A percentile compares a stretch with the other conserved stretches of the same genome.
Evolutionary conservation across 2,329 filamentous ascomycete genomes (phyloP).

Genomic region (Aspergillus flavus): DNA sequence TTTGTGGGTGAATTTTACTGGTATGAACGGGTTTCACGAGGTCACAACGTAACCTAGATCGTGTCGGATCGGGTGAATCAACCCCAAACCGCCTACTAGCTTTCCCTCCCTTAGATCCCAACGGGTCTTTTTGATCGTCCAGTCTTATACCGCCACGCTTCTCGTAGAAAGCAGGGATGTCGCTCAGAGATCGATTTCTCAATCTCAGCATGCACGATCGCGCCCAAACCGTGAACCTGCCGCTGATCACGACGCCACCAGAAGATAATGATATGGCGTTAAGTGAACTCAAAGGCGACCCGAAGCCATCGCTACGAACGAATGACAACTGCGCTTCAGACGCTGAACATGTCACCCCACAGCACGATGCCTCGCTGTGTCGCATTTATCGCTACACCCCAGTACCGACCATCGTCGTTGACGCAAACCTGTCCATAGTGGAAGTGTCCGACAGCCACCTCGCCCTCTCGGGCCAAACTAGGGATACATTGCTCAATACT

Average conservation of each 20-base stretch:
- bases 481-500: constrained; percentile 39
- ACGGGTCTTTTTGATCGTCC: not conserved
- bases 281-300: constrained; percentile 1
- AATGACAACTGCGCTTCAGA: not conserved
- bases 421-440: constrained; percentile 39
- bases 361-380: constrained; percentile 16
- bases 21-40: not conserved
- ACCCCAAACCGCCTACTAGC: not conserved
- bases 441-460: constrained; percentile 50
- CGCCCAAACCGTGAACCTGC: constrained; percentile 18
- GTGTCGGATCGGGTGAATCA: not conserved
- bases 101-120: not conserved
- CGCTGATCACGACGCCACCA: constrained; percentile 28
- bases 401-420: constrained; percentile 42
- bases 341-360: not conserved
- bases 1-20: not conserved
- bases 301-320: not conserved
- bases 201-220: constrained; percentile 22
- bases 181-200: constrained; percentile 26
- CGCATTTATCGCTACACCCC: constrained; percentile 37
- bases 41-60: not conserved
- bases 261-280: constrained; percentile 19
- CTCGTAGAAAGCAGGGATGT: constrained; percentile 15
- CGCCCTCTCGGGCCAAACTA: constrained; percentile 32
- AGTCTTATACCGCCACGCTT: not conserved